A percentile compares a stretch with the other conserved stretches of the same genome.
These are phyloP conservation scores for Ascobolus immersus DNA, from an alignment of 495 filamentous ascomycete genomes.

Conservation along the genomic window DNA sequence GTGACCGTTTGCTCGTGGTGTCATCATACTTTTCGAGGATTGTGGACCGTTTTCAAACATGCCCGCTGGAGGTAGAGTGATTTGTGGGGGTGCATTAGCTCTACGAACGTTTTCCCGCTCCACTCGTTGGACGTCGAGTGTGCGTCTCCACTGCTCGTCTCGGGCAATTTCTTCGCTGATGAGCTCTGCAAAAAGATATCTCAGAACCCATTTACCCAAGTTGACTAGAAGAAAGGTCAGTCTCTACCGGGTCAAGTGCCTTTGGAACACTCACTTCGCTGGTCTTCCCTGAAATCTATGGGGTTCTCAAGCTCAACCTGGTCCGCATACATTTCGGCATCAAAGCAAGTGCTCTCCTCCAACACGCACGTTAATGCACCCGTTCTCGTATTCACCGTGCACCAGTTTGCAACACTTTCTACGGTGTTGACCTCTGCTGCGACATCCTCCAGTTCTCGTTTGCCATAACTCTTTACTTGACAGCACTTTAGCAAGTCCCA, in stretches of 20 bases:
- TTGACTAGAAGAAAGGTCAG: conserved; percentile 38
- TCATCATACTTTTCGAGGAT: conserved; percentile 21
- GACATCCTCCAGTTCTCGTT: conserved; percentile 79
- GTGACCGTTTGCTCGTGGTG: conserved; percentile 38
- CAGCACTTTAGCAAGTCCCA: conserved; percentile 84
- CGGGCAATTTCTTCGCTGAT: conserved; percentile 71
- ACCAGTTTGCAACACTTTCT: conserved; percentile 85
- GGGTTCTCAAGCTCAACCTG: conserved; percentile 47
- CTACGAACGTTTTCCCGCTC: conserved; percentile 29
- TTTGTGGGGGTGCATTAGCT: conserved; percentile 33
- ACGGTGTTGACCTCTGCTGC: conserved; percentile 63
- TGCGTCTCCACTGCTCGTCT: conserved; percentile 44
- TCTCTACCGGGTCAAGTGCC: background rate
- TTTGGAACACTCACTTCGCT: conserved; percentile 48
- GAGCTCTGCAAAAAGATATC: conserved; percentile 72
- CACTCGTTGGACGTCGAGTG: conserved; percentile 34
- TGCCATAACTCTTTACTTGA: conserved; percentile 67
- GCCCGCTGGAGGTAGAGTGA: conserved; percentile 37
- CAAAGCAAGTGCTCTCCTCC: conserved; percentile 89
- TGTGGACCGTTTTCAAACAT: conserved; percentile 24
- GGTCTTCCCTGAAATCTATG: conserved; percentile 68
- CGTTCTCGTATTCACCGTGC: conserved; percentile 74
- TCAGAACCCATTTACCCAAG: conserved; percentile 85
- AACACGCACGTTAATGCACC: conserved; percentile 72
- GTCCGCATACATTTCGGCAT: conserved; percentile 91